A percentile compares a stretch with the other conserved stretches of the same genome.
These are phyloP conservation scores for Carex kokanica DNA, from an alignment of 176 grass and related monocot genomes.

Conservation along the genomic window DNA sequence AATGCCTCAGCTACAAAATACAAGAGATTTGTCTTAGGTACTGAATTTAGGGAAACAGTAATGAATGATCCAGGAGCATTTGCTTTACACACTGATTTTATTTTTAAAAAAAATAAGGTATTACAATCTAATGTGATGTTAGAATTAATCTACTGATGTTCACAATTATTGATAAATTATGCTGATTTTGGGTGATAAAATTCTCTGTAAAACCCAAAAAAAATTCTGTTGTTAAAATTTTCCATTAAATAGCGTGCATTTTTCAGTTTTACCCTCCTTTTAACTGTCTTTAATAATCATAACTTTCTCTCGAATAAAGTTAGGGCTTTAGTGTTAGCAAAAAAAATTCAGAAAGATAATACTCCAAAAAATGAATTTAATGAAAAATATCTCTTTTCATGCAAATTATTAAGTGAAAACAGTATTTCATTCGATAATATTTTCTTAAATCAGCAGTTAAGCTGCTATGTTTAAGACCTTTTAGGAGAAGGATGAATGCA, in stretches of 20 bases:
- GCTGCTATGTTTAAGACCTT: not conserved
- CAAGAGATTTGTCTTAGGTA: constrained; percentile 18
- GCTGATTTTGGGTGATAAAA: not conserved
- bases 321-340: not conserved
- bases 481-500: not conserved
- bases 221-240: not conserved
- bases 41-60: not conserved
- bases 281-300: not conserved
- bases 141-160: not conserved
- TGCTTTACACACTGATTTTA: not conserved
- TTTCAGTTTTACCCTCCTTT: not conserved
- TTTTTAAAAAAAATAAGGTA: not conserved
- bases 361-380: not conserved
- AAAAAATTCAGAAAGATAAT: not conserved
- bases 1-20: constrained; percentile 63
- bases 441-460: not conserved
- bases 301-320: not conserved
- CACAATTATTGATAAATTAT: not conserved
- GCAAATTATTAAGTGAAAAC: not conserved
- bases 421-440: not conserved
- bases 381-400: not conserved
- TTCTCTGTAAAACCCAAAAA: not conserved
- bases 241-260: not conserved
- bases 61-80: not conserved
- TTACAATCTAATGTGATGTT: constrained; percentile 4